These are phyloP conservation scores for Citrus cavaleriei DNA, from an alignment of 345 rosid genomes.

Conservation along the genomic window DNA sequence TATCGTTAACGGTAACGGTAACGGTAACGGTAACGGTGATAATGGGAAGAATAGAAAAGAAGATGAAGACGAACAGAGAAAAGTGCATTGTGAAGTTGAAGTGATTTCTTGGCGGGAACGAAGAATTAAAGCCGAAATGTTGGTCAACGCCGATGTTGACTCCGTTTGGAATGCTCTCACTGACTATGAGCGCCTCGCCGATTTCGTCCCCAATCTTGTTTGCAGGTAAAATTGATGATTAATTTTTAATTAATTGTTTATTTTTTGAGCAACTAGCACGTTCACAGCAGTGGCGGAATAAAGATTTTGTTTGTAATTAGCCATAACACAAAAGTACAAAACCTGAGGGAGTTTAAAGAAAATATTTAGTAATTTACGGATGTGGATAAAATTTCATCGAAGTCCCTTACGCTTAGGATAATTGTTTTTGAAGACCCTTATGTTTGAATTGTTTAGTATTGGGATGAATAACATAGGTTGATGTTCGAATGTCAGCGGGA, in stretches of 20 bases:
- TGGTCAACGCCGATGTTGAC: conserved; percentile 55
- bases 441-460: no score
- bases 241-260: no score
- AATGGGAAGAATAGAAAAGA: conserved; percentile 12
- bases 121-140: conserved; percentile 61
- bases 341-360: not conserved
- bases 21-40: not conserved
- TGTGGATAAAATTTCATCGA: not conserved
- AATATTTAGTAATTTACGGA: not conserved
- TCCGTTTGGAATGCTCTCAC: conserved; percentile 88
- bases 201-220: conserved; percentile 84
- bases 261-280: no score
- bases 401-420: not conserved
- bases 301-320: not conserved
- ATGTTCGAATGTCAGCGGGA: conserved; percentile 44
- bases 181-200: conserved; percentile 93
- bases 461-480: not conserved
- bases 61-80: conserved; percentile 38
- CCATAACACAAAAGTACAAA: not conserved
- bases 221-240: conserved; percentile 44
- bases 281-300: no score
- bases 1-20: not conserved
- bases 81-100: conserved; percentile 70
- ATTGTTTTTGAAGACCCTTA: not conserved
- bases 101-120: conserved; percentile 94